Percentiles rank a stretch among this genome's conserved stretches.
phyloP scores from a whole-genome alignment of 805 yeast genomes.

The Saturnispora hagleri region DNA sequence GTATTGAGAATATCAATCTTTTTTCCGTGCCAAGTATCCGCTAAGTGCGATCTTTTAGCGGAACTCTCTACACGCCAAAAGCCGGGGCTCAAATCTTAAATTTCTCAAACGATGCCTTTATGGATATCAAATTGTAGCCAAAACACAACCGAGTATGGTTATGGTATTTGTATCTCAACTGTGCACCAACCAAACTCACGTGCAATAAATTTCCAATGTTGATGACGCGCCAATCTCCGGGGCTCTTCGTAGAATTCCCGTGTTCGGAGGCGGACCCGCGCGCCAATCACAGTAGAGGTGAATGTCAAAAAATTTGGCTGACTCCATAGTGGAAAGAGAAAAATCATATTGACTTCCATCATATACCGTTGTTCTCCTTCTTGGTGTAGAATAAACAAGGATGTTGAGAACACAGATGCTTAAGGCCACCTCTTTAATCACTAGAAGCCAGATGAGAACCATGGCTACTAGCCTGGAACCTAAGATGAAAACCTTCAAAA shows the following conservation, averaged over 20 bases:
- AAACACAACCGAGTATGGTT: neutral
- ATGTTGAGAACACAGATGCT: conserved; percentile 1
- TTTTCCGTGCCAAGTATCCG: neutral
- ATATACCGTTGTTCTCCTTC: neutral
- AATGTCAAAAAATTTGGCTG: neutral
- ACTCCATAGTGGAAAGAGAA: neutral
- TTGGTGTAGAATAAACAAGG: neutral
- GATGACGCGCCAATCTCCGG: neutral
- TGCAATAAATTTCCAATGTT: neutral
- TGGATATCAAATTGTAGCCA: neutral
- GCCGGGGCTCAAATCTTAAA: neutral
- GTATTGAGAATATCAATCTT: neutral
- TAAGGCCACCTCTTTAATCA: neutral
- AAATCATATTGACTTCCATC: neutral
- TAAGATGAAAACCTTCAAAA: conserved; percentile 73
- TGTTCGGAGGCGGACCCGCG: neutral
- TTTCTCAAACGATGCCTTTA: neutral
- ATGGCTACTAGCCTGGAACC: conserved; percentile 51
- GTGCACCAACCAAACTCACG: neutral
- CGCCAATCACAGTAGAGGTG: neutral
- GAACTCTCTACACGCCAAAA: neutral
- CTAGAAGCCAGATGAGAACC: conserved; percentile 15
- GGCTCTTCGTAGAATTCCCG: neutral
- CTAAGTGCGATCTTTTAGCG: neutral
- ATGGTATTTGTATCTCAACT: too few relatives aligned